Evolutionary conservation across 371 early-diverging fungal species (phyloP).

Genomic region (Cokeromyces recurvatus): DNA sequence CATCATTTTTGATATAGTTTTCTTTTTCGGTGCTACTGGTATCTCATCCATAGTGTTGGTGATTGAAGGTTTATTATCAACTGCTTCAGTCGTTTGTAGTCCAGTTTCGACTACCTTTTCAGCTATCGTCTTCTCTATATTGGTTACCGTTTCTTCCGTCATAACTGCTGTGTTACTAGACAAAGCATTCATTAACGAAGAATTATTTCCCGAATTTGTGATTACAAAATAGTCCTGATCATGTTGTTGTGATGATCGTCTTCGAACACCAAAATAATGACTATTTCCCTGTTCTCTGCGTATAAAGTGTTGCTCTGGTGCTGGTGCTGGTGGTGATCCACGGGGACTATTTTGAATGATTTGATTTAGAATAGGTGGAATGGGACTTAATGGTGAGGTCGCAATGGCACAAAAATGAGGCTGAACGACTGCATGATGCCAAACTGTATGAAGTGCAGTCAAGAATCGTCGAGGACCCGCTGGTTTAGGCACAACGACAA

Average conservation of each 20-base stretch:
- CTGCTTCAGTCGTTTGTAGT: background rate
- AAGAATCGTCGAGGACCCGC: conserved; percentile 55
- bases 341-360: background rate
- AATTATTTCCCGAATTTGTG: no score
- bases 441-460: conserved; percentile 54
- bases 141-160: no score
- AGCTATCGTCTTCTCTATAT: no score
- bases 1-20: no score
- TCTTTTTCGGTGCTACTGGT: conserved; percentile 3
- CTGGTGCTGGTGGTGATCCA: background rate
- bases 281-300: no score
- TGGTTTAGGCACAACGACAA: conserved; percentile 57
- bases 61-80: background rate
- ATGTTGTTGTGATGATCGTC: background rate
- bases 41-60: background rate
- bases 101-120: background rate
- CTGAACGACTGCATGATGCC: conserved; percentile 42
- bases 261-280: background rate
- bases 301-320: no score
- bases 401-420: conserved; percentile 53
- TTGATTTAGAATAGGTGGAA: conserved; percentile 16
- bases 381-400: conserved; percentile 44
- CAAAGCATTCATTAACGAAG: no score
- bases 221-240: conserved; percentile 11
- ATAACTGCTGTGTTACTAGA: conserved; percentile 9